Conservation (phyloP, 176 grass and related monocot genomes). For the Guadua angustifolia region DNA sequence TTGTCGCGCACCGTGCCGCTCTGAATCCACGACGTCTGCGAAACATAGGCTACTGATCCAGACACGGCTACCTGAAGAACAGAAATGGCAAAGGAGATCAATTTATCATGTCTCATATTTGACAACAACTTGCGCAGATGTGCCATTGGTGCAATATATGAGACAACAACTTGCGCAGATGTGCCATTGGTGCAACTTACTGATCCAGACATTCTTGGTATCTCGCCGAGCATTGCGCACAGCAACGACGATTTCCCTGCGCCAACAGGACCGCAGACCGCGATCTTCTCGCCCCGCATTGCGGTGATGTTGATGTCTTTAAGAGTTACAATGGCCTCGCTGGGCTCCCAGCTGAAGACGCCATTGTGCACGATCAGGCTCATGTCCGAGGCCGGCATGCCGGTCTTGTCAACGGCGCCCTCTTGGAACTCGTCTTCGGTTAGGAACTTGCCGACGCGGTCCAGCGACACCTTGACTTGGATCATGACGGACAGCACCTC, state of each 20-base stretch:
- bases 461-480: conserved; percentile 86
- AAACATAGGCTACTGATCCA: conserved; percentile 64
- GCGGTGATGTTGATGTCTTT: conserved; percentile 50
- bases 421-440: conserved; percentile 71
- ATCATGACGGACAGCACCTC: conserved; percentile 83
- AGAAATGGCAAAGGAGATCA: conserved; percentile 5
- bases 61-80: conserved; percentile 56
- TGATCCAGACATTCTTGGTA: conserved; percentile 74
- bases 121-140: background rate
- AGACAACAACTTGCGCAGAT: background rate
- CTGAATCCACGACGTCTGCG: conserved; percentile 84
- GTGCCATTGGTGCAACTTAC: conserved; percentile 36
- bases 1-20: conserved; percentile 75
- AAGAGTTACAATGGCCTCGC: conserved; percentile 49
- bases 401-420: conserved; percentile 45
- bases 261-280: conserved; percentile 74
- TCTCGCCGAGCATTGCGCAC: conserved; percentile 73
- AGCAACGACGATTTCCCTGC: conserved; percentile 71
- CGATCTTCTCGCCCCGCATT: conserved; percentile 56
- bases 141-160: background rate
- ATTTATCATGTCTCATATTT: background rate
- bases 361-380: conserved; percentile 46
- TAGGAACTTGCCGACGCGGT: conserved; percentile 68
- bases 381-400: conserved; percentile 18
- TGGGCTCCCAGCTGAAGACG: conserved; percentile 69